phyloP scores from a whole-genome alignment of 192 early-diverging fungal species.

The Spizellomyces sp. region DNA sequence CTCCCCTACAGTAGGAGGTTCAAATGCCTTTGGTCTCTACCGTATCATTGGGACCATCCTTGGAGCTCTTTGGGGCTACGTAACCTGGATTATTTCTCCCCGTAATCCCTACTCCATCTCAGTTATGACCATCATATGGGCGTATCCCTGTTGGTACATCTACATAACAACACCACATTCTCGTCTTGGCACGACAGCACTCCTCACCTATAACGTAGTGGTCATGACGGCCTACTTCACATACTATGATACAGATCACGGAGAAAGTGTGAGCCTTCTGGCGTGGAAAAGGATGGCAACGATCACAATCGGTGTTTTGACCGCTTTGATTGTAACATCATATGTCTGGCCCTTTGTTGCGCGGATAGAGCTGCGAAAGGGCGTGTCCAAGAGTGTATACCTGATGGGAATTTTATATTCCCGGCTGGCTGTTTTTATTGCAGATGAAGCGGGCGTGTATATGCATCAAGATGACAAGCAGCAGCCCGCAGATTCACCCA shows the following conservation, averaged over 20 bases:
- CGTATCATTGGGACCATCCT: conserved; percentile 74
- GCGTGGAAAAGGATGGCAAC: conserved; percentile 62
- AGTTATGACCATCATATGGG: conserved; percentile 59
- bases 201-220: conserved; percentile 78
- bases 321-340: conserved; percentile 68
- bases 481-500: not conserved
- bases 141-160: conserved; percentile 71
- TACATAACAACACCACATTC: conserved; percentile 68
- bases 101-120: conserved; percentile 36
- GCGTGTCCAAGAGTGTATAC: conserved; percentile 49
- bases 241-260: conserved; percentile 68
- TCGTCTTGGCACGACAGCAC: conserved; percentile 74
- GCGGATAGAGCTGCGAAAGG: conserved; percentile 77
- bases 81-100: conserved; percentile 60
- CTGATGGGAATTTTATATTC: conserved; percentile 68
- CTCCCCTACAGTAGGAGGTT: conserved; percentile 83
- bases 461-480: not conserved
- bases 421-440: conserved; percentile 70
- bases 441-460: conserved; percentile 13
- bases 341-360: conserved; percentile 89
- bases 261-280: conserved; percentile 44
- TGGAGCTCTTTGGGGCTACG: conserved; percentile 68
- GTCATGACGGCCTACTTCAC: conserved; percentile 43
- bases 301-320: conserved; percentile 72
- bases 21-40: conserved; percentile 68